Percentiles rank a stretch among this genome's conserved stretches.
Conservation (phyloP, 2,329 filamentous ascomycete genomes). For the Lecanicillium sp. region DNA sequence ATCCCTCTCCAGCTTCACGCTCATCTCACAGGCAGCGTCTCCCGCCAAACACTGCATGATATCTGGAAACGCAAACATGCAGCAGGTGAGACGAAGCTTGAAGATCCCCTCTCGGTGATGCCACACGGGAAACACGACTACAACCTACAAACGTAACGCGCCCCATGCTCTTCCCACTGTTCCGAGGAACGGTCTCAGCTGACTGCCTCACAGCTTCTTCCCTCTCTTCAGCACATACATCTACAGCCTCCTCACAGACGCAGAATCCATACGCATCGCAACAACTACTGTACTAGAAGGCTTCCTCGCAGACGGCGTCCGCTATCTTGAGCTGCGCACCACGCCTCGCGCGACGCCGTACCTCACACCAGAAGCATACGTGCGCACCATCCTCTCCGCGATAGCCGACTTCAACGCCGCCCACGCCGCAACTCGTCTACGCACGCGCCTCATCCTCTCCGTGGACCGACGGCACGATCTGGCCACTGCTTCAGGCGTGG, state of each 20-base stretch:
- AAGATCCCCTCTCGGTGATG: conserved; percentile 64
- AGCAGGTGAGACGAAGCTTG: conserved; percentile 43
- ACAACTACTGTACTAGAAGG: conserved; percentile 57
- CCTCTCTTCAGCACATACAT: conserved; percentile 73
- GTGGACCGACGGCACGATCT: conserved; percentile 60
- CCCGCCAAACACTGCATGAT: conserved; percentile 61
- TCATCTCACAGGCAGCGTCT: conserved; percentile 73
- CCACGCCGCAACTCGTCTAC: conserved; percentile 33
- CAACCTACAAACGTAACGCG: conserved; percentile 54
- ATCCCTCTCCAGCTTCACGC: conserved; percentile 57
- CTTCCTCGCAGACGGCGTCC: conserved; percentile 64
- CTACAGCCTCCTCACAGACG: conserved; percentile 63
- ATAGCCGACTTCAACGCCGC: conserved; percentile 44
- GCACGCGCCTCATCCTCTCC: conserved; percentile 62
- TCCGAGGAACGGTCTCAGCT: not conserved
- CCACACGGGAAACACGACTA: conserved; percentile 65
- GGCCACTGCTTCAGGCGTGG: conserved; percentile 52
- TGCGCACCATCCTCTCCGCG: conserved; percentile 57
- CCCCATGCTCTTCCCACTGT: conserved; percentile 17
- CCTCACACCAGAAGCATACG: conserved; percentile 56
- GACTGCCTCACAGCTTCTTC: conserved; percentile 54
- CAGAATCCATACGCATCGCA: conserved; percentile 50
- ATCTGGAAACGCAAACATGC: conserved; percentile 60
- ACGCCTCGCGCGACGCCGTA: conserved; percentile 60
- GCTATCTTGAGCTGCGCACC: conserved; percentile 73